These are phyloP conservation scores for Zygosaccharomyces gambellarensis DNA, from an alignment of 805 yeast genomes.

Conservation along the genomic window DNA sequence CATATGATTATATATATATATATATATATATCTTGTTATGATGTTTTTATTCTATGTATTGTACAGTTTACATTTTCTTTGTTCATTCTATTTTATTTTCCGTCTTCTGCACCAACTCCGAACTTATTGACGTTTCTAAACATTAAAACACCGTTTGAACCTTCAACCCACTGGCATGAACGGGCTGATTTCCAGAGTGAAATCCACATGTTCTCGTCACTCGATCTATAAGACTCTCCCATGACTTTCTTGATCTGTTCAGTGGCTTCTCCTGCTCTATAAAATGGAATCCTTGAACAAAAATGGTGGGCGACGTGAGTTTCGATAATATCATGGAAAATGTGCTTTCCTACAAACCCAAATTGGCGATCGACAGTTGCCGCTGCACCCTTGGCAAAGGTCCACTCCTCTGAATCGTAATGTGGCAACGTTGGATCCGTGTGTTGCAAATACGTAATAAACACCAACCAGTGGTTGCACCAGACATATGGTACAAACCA, in stretches of 20 bases:
- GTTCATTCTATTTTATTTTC: neutral
- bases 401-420: constrained; percentile 73
- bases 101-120: constrained; percentile 37
- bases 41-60: neutral
- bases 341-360: constrained; percentile 70
- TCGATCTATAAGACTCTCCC: constrained; percentile 72
- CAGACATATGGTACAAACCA: constrained; percentile 74
- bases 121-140: constrained; percentile 64
- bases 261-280: constrained; percentile 76
- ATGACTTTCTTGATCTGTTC: constrained; percentile 75
- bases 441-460: constrained; percentile 81
- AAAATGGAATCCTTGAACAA: constrained; percentile 79
- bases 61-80: neutral
- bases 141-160: constrained; percentile 63
- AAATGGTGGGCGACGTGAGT: constrained; percentile 87
- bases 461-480: constrained; percentile 88
- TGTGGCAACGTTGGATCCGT: constrained; percentile 77
- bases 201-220: constrained; percentile 69
- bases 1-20: constrained; percentile 1
- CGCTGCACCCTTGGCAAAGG: constrained; percentile 84
- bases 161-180: constrained; percentile 69
- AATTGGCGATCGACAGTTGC: constrained; percentile 83
- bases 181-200: constrained; percentile 60
- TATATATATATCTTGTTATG: neutral
- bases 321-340: constrained; percentile 86